Conservation (phyloP, 176 grass and related monocot genomes). For the Cenchrus americanus region DNA sequence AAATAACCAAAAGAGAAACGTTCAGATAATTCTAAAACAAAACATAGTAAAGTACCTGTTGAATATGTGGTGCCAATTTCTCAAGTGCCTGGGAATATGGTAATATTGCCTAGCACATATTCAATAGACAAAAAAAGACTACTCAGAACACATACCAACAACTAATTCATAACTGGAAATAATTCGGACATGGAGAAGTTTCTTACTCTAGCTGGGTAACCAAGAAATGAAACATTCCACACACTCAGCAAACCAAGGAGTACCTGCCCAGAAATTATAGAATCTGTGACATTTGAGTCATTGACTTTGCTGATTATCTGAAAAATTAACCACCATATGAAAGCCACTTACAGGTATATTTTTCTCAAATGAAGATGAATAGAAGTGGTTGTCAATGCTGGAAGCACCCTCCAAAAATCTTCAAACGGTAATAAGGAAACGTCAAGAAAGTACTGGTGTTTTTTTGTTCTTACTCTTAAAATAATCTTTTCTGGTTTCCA, state of each 20-base stretch:
- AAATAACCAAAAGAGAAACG: conserved; percentile 25
- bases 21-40: conserved; percentile 13
- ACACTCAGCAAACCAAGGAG: conserved; percentile 96
- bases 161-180: conserved; percentile 27
- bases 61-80: conserved; percentile 97
- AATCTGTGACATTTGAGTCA: conserved; percentile 42
- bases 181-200: neutral
- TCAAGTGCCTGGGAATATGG: conserved; percentile 96
- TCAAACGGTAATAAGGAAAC: conserved; percentile 43
- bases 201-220: conserved; percentile 91
- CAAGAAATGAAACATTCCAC: conserved; percentile 98
- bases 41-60: conserved; percentile 73
- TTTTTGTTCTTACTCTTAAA: neutral
- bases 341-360: conserved; percentile 88
- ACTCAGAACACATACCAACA: neutral
- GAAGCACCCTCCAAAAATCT: conserved; percentile 98
- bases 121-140: conserved; percentile 16
- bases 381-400: conserved; percentile 85
- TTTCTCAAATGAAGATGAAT: conserved; percentile 78
- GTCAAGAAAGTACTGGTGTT: conserved; percentile 6
- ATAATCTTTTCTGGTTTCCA: conserved; percentile 8
- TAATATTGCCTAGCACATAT: conserved; percentile 75
- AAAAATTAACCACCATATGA: conserved; percentile 10
- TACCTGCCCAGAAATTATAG: conserved; percentile 62
- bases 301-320: conserved; percentile 4